Evolutionary conservation across 768 basidiomycete species (phyloP).

Genomic region (Mycena rosella): DNA sequence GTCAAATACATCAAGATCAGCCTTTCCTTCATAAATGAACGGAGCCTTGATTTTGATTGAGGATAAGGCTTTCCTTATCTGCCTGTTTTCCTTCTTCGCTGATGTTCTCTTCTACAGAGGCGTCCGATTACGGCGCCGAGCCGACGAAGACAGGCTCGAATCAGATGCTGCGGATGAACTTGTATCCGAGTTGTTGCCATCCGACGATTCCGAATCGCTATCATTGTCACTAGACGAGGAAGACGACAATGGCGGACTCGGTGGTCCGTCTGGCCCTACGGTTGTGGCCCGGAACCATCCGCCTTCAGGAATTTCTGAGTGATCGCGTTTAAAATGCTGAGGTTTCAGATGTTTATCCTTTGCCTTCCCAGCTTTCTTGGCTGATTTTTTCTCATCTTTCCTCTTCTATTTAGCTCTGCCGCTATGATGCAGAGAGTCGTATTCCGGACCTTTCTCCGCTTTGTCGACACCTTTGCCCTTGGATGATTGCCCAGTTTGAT

Average conservation of each 20-base stretch:
- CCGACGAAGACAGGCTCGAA: not conserved
- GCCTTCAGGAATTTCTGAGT: slow-evolving; percentile 19
- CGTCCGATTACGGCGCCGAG: slow-evolving; percentile 7
- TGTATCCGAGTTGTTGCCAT: not conserved
- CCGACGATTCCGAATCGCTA: not conserved
- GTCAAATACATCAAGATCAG: slow-evolving; percentile 36
- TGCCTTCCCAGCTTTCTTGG: not conserved
- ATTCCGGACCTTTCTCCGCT: not conserved
- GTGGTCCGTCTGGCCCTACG: not conserved
- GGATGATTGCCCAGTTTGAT: too few species aligned
- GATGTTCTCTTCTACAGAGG: not conserved
- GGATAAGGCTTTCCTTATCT: slow-evolving; percentile 14
- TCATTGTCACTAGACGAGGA: not conserved
- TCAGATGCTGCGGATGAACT: not conserved
- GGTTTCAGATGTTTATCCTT: slow-evolving; percentile 10
- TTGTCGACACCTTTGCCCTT: not conserved
- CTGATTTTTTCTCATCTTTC: not conserved
- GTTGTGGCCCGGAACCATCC: slow-evolving; percentile 15
- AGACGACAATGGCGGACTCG: not conserved
- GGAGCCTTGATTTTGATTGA: slow-evolving; percentile 33
- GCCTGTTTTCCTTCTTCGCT: not conserved
- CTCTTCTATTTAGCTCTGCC: not conserved
- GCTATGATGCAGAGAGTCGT: not conserved
- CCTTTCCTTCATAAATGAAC: slow-evolving; percentile 31
- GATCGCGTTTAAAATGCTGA: slow-evolving; percentile 3